Base-by-base conservation (phyloP, 2,329 filamentous ascomycete genomes). In the Dendryphion nanum region DNA sequence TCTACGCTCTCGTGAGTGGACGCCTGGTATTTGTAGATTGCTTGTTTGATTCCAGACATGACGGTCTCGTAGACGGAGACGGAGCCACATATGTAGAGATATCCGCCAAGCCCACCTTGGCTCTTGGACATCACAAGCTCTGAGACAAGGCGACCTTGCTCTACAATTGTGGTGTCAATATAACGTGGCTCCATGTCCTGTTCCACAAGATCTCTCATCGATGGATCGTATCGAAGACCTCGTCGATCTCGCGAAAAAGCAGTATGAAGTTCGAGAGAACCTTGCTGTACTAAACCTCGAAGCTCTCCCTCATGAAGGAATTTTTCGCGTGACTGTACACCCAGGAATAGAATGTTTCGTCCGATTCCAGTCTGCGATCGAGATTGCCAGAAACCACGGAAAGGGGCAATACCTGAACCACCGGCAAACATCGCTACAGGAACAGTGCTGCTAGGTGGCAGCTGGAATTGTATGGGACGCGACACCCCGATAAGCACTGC, bases 111-210 rank as follows among this genome's bases (percentile, higher is more conserved):
- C 1, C 75, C 74, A 4, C 75, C 75, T 31, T 76, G 73, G 30
- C 73, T 76, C 60, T 76, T 78, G 0, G 72, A 75, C 73, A 78
- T 77, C 37, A 77, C 72, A 16, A 78, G 62, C 35, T 77, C 75
- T 16, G 73, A 76, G 3, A 78, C 67, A 1, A 65, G 69, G 0
- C 65, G 65, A 0, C 72, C 72, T 45, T 78, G 73, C 38, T 77
- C 73, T 1, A 72, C 62, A 18, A 78, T 76, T 5, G 76, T 51
- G 1, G 64, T 55, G 43, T 78, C 74, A 15, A 78, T 76, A 40
- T 78, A 77, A 2, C 75, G 67, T 6, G 75, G 70, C 2, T 73
- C 64, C 18, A 68, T 75, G 14, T 69, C 64, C 40, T 66, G 71
- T 48, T 78, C 75, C 2, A 76, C 59, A 4, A 78, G 63, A 30